A percentile compares a stretch with the other conserved stretches of the same genome.
These are phyloP conservation scores for Lagenaria siceraria DNA, from an alignment of 306 rosid genomes.

Conservation along the genomic window DNA sequence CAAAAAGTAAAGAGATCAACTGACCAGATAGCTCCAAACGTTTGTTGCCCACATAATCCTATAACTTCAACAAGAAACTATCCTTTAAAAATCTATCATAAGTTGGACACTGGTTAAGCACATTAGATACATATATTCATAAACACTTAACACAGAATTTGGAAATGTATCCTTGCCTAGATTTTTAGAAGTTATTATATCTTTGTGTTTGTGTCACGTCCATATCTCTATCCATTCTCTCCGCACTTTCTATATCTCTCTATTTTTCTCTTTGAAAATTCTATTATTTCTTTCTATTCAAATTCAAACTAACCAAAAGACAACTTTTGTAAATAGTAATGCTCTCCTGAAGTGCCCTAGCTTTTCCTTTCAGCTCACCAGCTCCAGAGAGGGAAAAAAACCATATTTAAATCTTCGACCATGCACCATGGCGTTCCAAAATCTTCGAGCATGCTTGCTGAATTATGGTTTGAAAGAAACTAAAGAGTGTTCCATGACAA, in stretches of 20 bases:
- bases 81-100: not conserved
- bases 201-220: not conserved
- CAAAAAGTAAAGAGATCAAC: constrained; percentile 72
- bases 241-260: not conserved
- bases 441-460: no score
- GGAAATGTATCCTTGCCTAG: not conserved
- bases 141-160: not conserved
- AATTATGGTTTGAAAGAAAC: no score
- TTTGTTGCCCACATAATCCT: constrained; percentile 98
- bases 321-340: no score
- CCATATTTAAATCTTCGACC: no score
- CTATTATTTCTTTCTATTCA: not conserved
- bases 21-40: constrained; percentile 93
- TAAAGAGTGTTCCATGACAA: no score
- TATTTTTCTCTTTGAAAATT: not conserved
- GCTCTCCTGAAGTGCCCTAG: no score
- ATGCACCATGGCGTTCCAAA: no score
- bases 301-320: no score
- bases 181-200: not conserved
- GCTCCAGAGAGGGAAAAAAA: no score
- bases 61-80: constrained; percentile 4
- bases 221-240: not conserved
- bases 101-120: not conserved
- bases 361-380: no score
- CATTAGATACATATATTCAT: not conserved